A percentile compares a stretch with the other conserved stretches of the same genome.
These are phyloP conservation scores for Boletellus ananiceps DNA, from an alignment of 768 basidiomycete genomes.

Conservation along the genomic window DNA sequence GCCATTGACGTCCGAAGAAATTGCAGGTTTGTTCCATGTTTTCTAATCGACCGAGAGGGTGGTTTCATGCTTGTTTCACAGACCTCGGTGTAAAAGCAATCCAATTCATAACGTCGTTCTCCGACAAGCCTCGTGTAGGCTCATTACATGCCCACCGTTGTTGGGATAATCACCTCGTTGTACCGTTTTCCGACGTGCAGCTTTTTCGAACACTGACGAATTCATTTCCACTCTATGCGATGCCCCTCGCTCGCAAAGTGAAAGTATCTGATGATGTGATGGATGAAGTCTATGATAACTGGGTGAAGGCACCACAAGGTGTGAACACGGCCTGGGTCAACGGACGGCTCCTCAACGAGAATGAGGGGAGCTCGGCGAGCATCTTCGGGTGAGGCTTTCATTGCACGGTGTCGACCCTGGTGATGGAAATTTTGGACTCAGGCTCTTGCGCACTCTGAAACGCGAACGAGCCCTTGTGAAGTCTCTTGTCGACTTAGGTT, in stretches of 20 bases:
- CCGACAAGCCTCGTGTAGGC: constrained; percentile 43
- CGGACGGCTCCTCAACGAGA: constrained; percentile 55
- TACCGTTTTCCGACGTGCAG: constrained; percentile 12
- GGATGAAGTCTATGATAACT: constrained; percentile 56
- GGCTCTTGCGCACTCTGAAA: constrained; percentile 65
- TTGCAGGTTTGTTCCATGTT: constrained; percentile 40
- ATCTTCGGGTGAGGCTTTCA: constrained; percentile 46
- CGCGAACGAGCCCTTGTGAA: constrained; percentile 64
- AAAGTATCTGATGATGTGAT: constrained; percentile 44
- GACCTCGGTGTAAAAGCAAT: constrained; percentile 70
- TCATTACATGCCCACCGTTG: constrained; percentile 13
- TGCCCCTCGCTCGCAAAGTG: constrained; percentile 68
- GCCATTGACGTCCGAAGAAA: constrained; percentile 49
- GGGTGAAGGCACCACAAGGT: constrained; percentile 47
- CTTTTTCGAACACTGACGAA: constrained; percentile 66
- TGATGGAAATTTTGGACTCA: constrained; percentile 19
- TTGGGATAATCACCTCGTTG: constrained; percentile 11
- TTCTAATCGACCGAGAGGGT: background rate
- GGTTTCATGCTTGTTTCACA: constrained; percentile 17
- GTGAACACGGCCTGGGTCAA: constrained; percentile 74
- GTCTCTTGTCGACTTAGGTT: constrained; percentile 56
- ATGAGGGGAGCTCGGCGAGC: constrained; percentile 55
- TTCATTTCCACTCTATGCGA: constrained; percentile 86
- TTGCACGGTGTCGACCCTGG: background rate
- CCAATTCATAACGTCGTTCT: constrained; percentile 67